Evolutionary conservation across 1,284 basidiomycete genomes (phyloP), one percentile per base, ranked within the genome.

Genomic region (Pterula multifida): DNA sequence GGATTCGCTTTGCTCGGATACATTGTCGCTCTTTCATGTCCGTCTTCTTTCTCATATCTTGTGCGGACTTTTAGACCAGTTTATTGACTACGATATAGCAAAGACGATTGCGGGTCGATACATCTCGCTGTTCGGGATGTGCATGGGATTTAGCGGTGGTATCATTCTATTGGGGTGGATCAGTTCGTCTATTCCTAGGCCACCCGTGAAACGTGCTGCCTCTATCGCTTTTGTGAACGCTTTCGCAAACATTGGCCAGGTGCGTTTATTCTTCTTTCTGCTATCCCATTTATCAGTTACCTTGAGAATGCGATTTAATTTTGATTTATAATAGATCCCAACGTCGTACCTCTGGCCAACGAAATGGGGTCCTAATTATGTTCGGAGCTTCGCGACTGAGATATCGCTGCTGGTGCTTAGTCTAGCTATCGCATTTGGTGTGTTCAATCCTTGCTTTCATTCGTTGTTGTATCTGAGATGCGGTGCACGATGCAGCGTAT

Each of bases 111-210:
- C 55, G 2, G 56, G 51, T 1, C 55, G 50, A 48, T 57, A 57
- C 42, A 36, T 54, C n/a, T 51, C 56, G 21, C 35, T 57, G 25
- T 57, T 57, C 45, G 53, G 53, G 11, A 57, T 57, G 55, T 53
- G 52, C 45, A 56, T 56, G 56, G 56, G 56, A 13, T 57, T 48
- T 35, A 56, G 56, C 25, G 56, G 68, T 1, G 74, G 72, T 60
- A 56, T 56, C 44, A 56, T 57, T 28, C 42, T 54, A 11, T 47
- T 55, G 3, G 53, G 51, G 3, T 57, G 56, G 56, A 54, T 56
- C 46, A 53, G 50, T 35, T 50, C 55, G 12, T 53, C 53, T 3
- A 49, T 57, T 26, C 56, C 56, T 17, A 49, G 56, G 15, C 56
- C 56, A 21, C 55, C 55, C n/a, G 49, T 56, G 21, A 57, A 57